These are phyloP conservation scores for Darksidea phi DNA, from an alignment of 495 filamentous ascomycete genomes.

Conservation along the genomic window DNA sequence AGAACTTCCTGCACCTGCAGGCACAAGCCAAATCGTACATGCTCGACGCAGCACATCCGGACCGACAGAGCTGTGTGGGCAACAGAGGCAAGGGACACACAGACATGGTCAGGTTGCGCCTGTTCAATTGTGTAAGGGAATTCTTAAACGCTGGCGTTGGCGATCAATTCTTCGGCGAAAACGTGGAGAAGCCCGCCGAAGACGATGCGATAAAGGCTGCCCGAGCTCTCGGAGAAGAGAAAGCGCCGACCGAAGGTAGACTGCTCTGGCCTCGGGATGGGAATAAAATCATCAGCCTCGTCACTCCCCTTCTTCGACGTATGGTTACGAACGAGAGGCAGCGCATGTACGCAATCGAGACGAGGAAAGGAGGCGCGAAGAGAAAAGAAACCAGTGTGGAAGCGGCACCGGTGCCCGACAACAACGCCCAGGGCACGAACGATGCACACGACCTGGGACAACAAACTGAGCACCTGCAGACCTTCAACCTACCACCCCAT, in stretches of 20 bases:
- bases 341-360: constrained; percentile 60
- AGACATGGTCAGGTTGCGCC: constrained; percentile 60
- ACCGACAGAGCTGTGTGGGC: constrained; percentile 60
- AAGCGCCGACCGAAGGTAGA: constrained; percentile 36
- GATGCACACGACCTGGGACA: neutral
- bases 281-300: constrained; percentile 56
- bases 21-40: constrained; percentile 61
- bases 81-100: constrained; percentile 59
- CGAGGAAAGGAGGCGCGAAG: constrained; percentile 53
- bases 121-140: constrained; percentile 59
- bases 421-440: neutral
- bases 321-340: constrained; percentile 68
- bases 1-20: constrained; percentile 60
- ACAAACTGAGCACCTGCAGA: neutral
- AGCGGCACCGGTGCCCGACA: neutral
- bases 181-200: constrained; percentile 35
- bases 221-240: constrained; percentile 19
- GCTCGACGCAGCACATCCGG: constrained; percentile 57
- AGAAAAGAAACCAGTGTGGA: constrained; percentile 45
- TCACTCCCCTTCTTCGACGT: constrained; percentile 58
- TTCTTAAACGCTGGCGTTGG: constrained; percentile 59
- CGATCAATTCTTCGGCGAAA: constrained; percentile 56
- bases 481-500: too few species aligned
- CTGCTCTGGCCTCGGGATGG: constrained; percentile 56
- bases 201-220: constrained; percentile 20